These are phyloP conservation scores for Trypanosomatidae sp. DNA, from an alignment of 208 protist species.

Conservation along the genomic window DNA sequence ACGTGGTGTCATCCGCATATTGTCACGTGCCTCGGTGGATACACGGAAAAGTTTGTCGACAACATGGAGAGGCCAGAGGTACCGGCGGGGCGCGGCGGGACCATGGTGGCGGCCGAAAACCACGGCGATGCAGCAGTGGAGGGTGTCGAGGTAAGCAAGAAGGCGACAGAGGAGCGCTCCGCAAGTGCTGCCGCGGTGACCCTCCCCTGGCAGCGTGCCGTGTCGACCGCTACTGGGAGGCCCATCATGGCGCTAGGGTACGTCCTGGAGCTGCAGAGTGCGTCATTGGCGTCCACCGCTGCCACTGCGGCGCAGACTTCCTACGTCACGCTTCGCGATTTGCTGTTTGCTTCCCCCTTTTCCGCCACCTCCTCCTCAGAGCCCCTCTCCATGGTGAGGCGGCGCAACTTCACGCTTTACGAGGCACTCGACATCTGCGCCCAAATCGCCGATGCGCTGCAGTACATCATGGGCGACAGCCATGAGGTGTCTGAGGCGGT, in stretches of 20 bases:
- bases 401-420: constrained; percentile 34
- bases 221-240: constrained; percentile 1
- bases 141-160: no score
- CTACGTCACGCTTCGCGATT: constrained; percentile 31
- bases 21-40: constrained; percentile 54
- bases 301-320: neutral
- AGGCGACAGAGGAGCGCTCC: neutral
- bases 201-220: constrained; percentile 12
- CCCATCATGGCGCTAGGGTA: constrained; percentile 42
- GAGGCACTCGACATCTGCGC: constrained; percentile 49
- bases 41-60: constrained; percentile 51
- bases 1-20: constrained; percentile 71
- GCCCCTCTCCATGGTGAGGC: constrained; percentile 36
- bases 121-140: neutral
- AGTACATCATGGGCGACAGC: constrained; percentile 70
- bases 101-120: neutral
- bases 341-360: constrained; percentile 31
- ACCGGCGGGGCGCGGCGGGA: neutral
- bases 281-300: neutral
- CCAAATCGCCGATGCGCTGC: constrained; percentile 63
- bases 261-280: constrained; percentile 28
- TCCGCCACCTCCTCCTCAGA: constrained; percentile 15
- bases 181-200: neutral
- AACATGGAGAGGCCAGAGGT: neutral
- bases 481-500: constrained; percentile 43